Conservation (phyloP, 2,329 filamentous ascomycete genomes). For the Beauveria medogensis region DNA sequence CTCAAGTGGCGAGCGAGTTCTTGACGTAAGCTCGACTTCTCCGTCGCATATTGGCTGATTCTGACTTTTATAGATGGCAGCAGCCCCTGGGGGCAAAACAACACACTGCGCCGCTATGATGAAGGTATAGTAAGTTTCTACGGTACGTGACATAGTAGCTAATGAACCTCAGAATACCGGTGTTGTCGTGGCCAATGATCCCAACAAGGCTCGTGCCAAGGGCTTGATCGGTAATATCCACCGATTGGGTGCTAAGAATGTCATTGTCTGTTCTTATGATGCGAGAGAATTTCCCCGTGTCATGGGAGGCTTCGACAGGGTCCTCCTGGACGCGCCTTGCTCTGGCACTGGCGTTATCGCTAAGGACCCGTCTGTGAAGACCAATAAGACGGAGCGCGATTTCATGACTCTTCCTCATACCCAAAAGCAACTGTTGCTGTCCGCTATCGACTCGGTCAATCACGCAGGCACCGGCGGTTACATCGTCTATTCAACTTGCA, state of each 20-base stretch:
- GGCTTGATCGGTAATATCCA: slow-evolving; percentile 98
- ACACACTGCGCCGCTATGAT: slow-evolving; percentile 94
- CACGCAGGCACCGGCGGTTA: slow-evolving; percentile 87
- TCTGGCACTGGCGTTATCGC: slow-evolving; percentile 96
- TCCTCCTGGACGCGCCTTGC: slow-evolving; percentile 90
- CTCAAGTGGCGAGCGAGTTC: slow-evolving; percentile 56
- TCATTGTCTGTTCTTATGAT: slow-evolving; percentile 91
- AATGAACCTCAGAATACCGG: slow-evolving; percentile 61
- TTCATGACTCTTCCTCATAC: slow-evolving; percentile 89
- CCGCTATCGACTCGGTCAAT: slow-evolving; percentile 91
- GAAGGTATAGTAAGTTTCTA: slow-evolving; percentile 34
- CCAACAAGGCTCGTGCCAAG: slow-evolving; percentile 86
- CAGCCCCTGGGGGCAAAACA: slow-evolving; percentile 91
- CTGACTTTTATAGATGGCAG: slow-evolving; percentile 54
- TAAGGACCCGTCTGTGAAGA: slow-evolving; percentile 95
- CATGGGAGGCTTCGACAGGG: slow-evolving; percentile 91
- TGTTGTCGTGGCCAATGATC: slow-evolving; percentile 92
- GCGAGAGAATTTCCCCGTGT: slow-evolving; percentile 89
- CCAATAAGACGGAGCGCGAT: slow-evolving; percentile 93
- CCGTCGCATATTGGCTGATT: neutral
- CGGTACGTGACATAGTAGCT: neutral
- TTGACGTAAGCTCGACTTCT: slow-evolving; percentile 47
- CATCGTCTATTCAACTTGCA: slow-evolving; percentile 94
- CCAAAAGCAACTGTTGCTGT: slow-evolving; percentile 87
- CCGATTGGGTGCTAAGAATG: slow-evolving; percentile 86